A percentile compares a stretch with the other conserved stretches of the same genome.
phyloP scores from a whole-genome alignment of 1,284 basidiomycete species.

The Marasmius fiardii region DNA sequence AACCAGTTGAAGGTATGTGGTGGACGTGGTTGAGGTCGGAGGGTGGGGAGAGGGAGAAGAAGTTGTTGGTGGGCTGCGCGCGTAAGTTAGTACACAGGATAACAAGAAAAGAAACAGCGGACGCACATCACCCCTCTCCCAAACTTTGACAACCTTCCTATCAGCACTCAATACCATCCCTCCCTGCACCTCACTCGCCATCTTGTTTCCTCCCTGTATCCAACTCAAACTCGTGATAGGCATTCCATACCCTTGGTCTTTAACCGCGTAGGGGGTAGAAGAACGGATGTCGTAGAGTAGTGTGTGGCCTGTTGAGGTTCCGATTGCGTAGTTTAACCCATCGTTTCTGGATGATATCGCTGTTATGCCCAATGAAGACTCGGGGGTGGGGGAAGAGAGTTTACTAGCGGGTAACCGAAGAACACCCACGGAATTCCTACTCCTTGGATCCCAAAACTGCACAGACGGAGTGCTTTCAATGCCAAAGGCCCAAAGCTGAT shows the following conservation, averaged over 20 bases:
- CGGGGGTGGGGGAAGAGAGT: slow-evolving; percentile 49
- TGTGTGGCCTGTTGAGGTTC: slow-evolving; percentile 93
- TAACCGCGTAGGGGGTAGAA: slow-evolving; percentile 78
- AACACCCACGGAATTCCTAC: slow-evolving; percentile 73
- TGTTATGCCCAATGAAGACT: slow-evolving; percentile 63
- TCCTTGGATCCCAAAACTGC: slow-evolving; percentile 96
- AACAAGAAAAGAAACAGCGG: neutral
- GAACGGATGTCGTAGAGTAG: slow-evolving; percentile 94
- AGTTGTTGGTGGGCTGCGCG: slow-evolving; percentile 77
- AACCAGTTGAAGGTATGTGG: slow-evolving; percentile 80
- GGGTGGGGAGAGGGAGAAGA: slow-evolving; percentile 90
- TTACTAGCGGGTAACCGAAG: slow-evolving; percentile 69
- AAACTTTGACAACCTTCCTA: slow-evolving; percentile 94
- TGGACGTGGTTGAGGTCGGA: slow-evolving; percentile 88
- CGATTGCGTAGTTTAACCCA: slow-evolving; percentile 91
- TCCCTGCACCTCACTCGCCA: slow-evolving; percentile 87
- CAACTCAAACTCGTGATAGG: slow-evolving; percentile 86
- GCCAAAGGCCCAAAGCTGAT: slow-evolving; percentile 90
- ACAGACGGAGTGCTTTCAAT: slow-evolving; percentile 82
- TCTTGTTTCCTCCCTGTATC: slow-evolving; percentile 83
- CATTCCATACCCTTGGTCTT: slow-evolving; percentile 97
- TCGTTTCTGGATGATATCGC: slow-evolving; percentile 83
- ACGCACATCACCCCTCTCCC: slow-evolving; percentile 82
- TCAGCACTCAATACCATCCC: slow-evolving; percentile 88
- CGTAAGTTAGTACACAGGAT: slow-evolving; percentile 11